Evolutionary conservation across 768 basidiomycete genomes (phyloP), one percentile per base, ranked within the genome.

Genomic region (Xerocomus spinulosus): DNA sequence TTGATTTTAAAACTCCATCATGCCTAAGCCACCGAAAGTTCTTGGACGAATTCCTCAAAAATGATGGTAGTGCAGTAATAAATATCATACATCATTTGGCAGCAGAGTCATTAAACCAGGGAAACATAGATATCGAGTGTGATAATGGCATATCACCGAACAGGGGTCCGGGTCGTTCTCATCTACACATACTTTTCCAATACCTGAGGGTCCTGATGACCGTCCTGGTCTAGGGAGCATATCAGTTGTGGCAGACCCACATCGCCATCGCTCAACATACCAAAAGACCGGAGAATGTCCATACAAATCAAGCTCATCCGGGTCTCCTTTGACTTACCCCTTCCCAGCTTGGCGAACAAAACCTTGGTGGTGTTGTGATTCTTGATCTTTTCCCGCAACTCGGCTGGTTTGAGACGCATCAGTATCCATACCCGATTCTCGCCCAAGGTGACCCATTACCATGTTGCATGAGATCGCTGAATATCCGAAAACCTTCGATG

Each of bases 401-500:
- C 47, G 3, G 10, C 60, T 63, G 32, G 29, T 0, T 20, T 41
- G n/a, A 17, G 0, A 23, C 18, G 1, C 13, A 10, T 60, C 20
- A 53, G 40, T 10, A 46, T n/a, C n/a, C n/a, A n/a, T n/a, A n/a
- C n/a, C n/a, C n/a, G n/a, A n/a, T n/a, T n/a, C n/a, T n/a, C 15
- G 24, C 15, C 4, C 32, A 15, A 13, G 4, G 23, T 32, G 4
- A 13, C 26, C 20, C 26, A 15, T 52, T 52, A 62, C 61, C 51
- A 3, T 55, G 33, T 28, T 50, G 45, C 55, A 62, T 60, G 3
- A 62, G 37, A 24, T 62, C 45, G 2, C 38, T 34, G 12, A 62
- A 62, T 2, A 62, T 50, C 36, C 63, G 61, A 30, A 63, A 61
- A 5, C 60, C 60, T 39, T 61, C 61, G 3, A 61, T 40, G n/a